Evolutionary conservation across 2,329 filamentous ascomycete species (phyloP).

Genomic region (Aureobasidium sp.): DNA sequence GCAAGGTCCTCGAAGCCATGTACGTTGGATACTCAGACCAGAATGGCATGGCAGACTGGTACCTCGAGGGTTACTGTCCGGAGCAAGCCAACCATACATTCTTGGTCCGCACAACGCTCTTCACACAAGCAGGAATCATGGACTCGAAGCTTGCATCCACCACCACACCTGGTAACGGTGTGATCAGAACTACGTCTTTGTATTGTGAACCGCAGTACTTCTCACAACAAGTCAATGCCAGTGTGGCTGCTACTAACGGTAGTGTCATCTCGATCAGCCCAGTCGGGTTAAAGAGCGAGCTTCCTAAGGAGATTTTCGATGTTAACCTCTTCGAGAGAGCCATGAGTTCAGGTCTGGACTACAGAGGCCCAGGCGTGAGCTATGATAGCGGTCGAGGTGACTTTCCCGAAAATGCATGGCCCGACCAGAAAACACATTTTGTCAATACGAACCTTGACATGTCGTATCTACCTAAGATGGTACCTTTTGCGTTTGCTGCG

Average conservation of each 20-base stretch:
- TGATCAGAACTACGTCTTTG: conserved; percentile 27
- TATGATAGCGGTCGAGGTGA: conserved; percentile 18
- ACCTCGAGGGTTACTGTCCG: not conserved
- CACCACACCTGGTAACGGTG: not conserved
- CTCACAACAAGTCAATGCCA: conserved; percentile 38
- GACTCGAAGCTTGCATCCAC: not conserved
- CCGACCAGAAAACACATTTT: conserved; percentile 21
- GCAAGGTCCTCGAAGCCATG: not conserved
- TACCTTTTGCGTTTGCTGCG: conserved; percentile 32
- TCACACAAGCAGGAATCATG: not conserved
- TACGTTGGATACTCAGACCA: conserved; percentile 9
- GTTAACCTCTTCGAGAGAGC: conserved; percentile 32
- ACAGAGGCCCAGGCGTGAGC: conserved; percentile 9
- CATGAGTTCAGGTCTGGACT: conserved; percentile 24
- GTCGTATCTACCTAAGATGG: conserved; percentile 28
- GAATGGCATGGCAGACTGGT: not conserved
- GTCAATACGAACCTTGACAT: not conserved
- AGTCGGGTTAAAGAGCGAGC: conserved; percentile 21
- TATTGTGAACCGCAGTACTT: conserved; percentile 44
- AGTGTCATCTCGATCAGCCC: conserved; percentile 20
- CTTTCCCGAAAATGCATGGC: not conserved
- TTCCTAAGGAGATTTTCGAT: conserved; percentile 32
- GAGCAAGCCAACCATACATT: conserved; percentile 8
- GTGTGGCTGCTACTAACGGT: conserved; percentile 27
- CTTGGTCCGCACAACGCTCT: not conserved